These are phyloP conservation scores for Chaetoscypha palmicola DNA, from an alignment of 2,329 filamentous ascomycete species.

Conservation along the genomic window DNA sequence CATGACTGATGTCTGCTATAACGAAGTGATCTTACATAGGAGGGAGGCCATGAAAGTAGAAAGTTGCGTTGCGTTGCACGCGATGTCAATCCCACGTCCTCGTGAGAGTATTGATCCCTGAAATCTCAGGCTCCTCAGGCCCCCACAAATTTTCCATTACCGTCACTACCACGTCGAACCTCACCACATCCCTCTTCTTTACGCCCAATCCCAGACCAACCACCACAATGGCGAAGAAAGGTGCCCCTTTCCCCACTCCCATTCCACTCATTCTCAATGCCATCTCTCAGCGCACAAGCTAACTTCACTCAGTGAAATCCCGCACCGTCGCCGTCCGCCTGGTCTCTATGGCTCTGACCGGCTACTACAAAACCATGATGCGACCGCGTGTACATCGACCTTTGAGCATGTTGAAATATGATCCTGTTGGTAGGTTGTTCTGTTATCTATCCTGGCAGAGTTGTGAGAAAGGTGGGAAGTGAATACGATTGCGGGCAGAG, in stretches of 20 bases:
- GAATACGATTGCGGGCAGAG: not conserved
- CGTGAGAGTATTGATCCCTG: too few relatives aligned
- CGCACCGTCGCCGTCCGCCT: constrained; percentile 90
- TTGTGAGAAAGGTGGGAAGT: not conserved
- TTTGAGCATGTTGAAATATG: constrained; percentile 97
- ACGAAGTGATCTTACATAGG: too few relatives aligned
- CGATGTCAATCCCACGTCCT: too few relatives aligned
- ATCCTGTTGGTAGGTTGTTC: constrained; percentile 69
- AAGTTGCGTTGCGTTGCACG: too few relatives aligned
- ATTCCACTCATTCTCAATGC: not conserved
- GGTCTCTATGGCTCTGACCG: constrained; percentile 97
- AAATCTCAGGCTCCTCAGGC: too few relatives aligned
- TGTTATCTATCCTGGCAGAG: not conserved
- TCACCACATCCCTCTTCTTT: not conserved
- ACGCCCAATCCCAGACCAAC: too few relatives aligned
- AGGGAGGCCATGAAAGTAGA: too few relatives aligned
- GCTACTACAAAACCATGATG: constrained; percentile 89
- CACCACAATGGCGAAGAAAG: constrained; percentile 19
- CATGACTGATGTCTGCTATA: too few relatives aligned
- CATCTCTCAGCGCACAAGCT: not conserved
- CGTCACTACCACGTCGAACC: not conserved
- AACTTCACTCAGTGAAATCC: constrained; percentile 52
- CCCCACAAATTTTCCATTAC: not conserved
- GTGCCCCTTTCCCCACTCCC: constrained; percentile 2
- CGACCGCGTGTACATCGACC: constrained; percentile 75